Evolutionary conservation across 768 basidiomycete species (phyloP), one percentile per base, ranked within the genome.

Genomic region (Lentinula boryana): DNA sequence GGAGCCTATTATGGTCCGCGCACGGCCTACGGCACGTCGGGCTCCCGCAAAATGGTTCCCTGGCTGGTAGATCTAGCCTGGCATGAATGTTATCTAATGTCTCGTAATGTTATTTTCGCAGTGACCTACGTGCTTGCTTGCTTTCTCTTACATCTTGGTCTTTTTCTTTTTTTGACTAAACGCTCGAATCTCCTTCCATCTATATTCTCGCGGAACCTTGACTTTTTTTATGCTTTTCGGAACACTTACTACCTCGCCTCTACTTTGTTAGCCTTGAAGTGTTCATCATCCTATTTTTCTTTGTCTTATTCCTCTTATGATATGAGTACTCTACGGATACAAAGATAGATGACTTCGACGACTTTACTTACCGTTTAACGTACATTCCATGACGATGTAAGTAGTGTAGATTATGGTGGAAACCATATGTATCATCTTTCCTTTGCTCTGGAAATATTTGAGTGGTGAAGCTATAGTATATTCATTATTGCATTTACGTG

Each of bases 41-140:
- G 76, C 78, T 64, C 83, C 82, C 58, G 72, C 81, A 41, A 72
- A 83, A 38, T 87, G 85, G 85, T 83, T 87, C 64, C 78, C 78
- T 62, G 78, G 78, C 59, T 87, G 86, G 85, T 80, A 75, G 76
- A 48, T n/a, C 21, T 67, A 43, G 18, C 16, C 16, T 56, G 40
- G 36, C 1, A 2, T 54, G 60, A 60, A 67, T 62, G 64, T 69
- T 65, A 64, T 69, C 64, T 57, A 53, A 69, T 69, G 66, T 66
- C 40, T 41, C 55, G 55, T 56, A 56, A 27, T 18, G 62, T 68
- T 66, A 67, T 67, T 65, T 74, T 66, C 71, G 70, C 72, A 72
- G 70, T 69, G 68, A 65, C 72, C 70, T 69, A 75, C 67, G 73
- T 67, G 60, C 50, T 36, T 60, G 38, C 44, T 41, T 60, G 38